phyloP scores from a whole-genome alignment of 306 rosid genomes.

The Arachis hypogaea region DNA sequence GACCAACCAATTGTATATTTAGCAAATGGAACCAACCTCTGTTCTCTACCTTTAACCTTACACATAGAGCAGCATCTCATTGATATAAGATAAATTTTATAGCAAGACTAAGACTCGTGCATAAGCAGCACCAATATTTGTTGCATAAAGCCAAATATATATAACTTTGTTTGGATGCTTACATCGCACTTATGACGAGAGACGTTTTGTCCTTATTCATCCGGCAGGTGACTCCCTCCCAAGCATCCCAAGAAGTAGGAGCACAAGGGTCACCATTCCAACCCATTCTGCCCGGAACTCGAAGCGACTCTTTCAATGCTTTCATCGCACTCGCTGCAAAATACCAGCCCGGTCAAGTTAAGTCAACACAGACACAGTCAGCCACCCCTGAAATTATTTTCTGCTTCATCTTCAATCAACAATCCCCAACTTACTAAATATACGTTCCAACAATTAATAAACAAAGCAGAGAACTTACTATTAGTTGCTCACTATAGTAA shows the following conservation, averaged over 20 bases:
- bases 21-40: not conserved
- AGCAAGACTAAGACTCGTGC: not conserved
- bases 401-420: not conserved
- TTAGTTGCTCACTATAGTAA: no score
- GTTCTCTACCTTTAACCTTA: not conserved
- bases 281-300: conserved; percentile 94
- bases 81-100: not conserved
- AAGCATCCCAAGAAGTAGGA: conserved; percentile 93
- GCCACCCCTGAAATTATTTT: conserved; percentile 11
- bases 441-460: not conserved
- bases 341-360: conserved; percentile 15
- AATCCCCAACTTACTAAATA: not conserved
- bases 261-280: conserved; percentile 99
- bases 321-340: conserved; percentile 78
- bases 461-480: no score
- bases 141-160: not conserved
- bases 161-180: conserved; percentile 37
- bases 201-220: conserved; percentile 58
- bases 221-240: conserved; percentile 98
- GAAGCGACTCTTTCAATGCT: conserved; percentile 86
- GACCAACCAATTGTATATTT: not conserved
- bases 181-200: conserved; percentile 81
- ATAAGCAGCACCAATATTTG: not conserved
- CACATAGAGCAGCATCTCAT: conserved; percentile 1
- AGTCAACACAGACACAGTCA: conserved; percentile 10